These are phyloP conservation scores for Escallonia rubra DNA, from an alignment of 129 eudicot species.

Conservation along the genomic window DNA sequence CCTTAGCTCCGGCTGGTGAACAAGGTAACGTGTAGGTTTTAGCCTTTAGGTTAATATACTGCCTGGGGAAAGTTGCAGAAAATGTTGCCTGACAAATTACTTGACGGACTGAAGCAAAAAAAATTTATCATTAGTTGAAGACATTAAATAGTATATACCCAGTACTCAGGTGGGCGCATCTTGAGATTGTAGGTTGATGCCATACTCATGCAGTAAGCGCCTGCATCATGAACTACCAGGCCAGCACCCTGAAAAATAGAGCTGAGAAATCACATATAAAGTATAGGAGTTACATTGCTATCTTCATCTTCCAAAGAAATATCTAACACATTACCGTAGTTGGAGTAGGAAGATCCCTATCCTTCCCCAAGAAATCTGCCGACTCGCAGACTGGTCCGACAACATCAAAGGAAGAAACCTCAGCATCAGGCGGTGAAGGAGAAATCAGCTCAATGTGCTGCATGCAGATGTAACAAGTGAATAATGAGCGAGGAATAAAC, in stretches of 20 bases:
- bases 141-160: constrained; percentile 38
- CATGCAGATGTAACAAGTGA: constrained; percentile 15
- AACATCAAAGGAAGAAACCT: constrained; percentile 66
- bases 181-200: constrained; percentile 93
- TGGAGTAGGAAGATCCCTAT: constrained; percentile 78
- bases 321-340: constrained; percentile 40
- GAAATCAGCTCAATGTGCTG: constrained; percentile 94
- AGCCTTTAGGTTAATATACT: not conserved
- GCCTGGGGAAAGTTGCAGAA: not conserved
- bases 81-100: not conserved
- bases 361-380: constrained; percentile 85
- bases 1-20: not conserved
- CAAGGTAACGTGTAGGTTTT: not conserved
- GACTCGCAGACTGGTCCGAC: constrained; percentile 94
- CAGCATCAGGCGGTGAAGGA: constrained; percentile 61
- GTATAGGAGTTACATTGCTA: not conserved
- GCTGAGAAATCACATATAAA: not conserved
- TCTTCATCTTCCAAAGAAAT: not conserved
- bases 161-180: constrained; percentile 96
- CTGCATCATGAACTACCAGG: constrained; percentile 96
- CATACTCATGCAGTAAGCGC: constrained; percentile 99
- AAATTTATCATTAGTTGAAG: not conserved
- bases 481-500: not conserved
- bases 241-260: constrained; percentile 61
- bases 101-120: no score